phyloP scores from a whole-genome alignment of 345 rosid genomes.

The Eucalyptus curtisii region DNA sequence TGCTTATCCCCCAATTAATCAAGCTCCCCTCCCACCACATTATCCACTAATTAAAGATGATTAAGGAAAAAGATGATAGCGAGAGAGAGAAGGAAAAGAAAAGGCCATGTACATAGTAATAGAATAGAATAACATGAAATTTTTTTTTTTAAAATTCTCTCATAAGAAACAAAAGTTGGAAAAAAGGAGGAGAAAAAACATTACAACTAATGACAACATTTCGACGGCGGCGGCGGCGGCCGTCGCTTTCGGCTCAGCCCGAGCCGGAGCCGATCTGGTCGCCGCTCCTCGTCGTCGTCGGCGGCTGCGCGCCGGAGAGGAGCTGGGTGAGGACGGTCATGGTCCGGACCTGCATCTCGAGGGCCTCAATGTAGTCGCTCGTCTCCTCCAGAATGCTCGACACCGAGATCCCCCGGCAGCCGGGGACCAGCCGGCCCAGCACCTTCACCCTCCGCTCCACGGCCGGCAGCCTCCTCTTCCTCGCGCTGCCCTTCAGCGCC shows the following conservation, averaged over 20 bases:
- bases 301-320: slow-evolving; percentile 5
- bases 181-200: not conserved
- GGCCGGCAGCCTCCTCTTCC: slow-evolving; percentile 24
- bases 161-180: not conserved
- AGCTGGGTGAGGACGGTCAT: slow-evolving; percentile 58
- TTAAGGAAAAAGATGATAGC: not conserved
- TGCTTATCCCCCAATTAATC: not conserved
- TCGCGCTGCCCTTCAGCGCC: not conserved
- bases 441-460: slow-evolving; percentile 38
- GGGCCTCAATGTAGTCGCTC: slow-evolving; percentile 77
- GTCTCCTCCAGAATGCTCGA: slow-evolving; percentile 64
- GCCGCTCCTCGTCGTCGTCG: not conserved
- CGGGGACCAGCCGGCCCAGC: slow-evolving; percentile 72
- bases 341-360: slow-evolving; percentile 90
- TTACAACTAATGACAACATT: slow-evolving; percentile 1
- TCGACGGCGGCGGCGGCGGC: not conserved
- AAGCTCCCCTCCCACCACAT: not conserved
- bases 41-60: not conserved
- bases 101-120: slow-evolving; percentile 10
- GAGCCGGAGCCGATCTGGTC: not conserved
- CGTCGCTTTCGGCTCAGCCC: not conserved
- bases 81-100: not conserved
- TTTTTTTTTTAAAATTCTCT: not conserved
- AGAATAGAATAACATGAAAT: slow-evolving; percentile 7
- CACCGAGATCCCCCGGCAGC: slow-evolving; percentile 57